Conservation (phyloP, 1,284 basidiomycete species). For the Austropuccinia psidii region DNA sequence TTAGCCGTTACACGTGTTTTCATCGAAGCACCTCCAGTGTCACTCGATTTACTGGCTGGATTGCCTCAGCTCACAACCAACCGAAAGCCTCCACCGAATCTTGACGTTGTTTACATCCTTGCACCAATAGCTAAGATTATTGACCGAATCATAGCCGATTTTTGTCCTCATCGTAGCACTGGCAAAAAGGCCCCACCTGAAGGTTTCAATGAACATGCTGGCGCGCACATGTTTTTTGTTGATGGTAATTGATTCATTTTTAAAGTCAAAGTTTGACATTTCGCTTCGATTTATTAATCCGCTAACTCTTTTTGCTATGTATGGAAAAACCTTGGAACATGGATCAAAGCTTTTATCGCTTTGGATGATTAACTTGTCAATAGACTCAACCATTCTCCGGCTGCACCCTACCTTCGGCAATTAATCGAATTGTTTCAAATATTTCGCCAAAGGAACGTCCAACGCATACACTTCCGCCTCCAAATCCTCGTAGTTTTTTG, state of each 20-base stretch:
- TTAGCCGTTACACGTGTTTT: too few relatives aligned
- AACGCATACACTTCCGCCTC: conserved; percentile 67
- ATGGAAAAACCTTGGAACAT: neutral
- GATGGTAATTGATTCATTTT: too few relatives aligned
- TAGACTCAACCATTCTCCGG: conserved; percentile 16
- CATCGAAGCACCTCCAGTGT: too few relatives aligned
- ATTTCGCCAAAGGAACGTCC: conserved; percentile 59
- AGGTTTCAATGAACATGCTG: conserved; percentile 60
- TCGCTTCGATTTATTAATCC: too few relatives aligned
- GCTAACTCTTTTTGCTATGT: neutral
- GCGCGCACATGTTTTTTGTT: conserved; percentile 86
- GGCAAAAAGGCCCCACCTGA: conserved; percentile 9
- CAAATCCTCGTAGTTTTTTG: conserved; percentile 62
- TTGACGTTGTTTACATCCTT: conserved; percentile 85
- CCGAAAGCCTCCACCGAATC: conserved; percentile 66
- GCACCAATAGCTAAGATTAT: conserved; percentile 93
- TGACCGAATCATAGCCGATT: conserved; percentile 80
- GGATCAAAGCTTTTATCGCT: neutral
- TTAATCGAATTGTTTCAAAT: conserved; percentile 29
- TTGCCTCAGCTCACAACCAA: too few relatives aligned
- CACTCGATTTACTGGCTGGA: too few relatives aligned
- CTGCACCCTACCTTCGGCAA: conserved; percentile 19
- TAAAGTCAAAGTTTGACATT: too few relatives aligned
- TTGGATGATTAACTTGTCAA: conserved; percentile 33
- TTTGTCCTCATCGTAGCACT: conserved; percentile 49